Evolutionary conservation across 2,329 filamentous ascomycete species (phyloP).

Genomic region (Coccinonectria pachysandricola): DNA sequence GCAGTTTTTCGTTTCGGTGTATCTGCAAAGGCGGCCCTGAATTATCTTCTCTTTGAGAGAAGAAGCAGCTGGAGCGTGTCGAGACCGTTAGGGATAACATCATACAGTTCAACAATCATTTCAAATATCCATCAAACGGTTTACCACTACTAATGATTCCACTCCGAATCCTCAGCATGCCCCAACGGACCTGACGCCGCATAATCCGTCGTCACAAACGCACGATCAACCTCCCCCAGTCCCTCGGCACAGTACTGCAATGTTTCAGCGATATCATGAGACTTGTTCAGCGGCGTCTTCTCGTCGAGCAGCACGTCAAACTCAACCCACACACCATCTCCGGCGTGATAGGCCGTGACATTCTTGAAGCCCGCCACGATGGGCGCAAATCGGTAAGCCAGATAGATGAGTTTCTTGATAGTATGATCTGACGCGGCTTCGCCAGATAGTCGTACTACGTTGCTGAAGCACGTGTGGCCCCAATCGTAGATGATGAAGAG

Average conservation of each 20-base stretch:
- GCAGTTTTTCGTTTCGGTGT: no score
- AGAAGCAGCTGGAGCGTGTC: no score
- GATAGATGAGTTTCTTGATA: constrained; percentile 22
- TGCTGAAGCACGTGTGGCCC: constrained; percentile 39
- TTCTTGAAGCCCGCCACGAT: constrained; percentile 23
- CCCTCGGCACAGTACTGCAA: constrained; percentile 26
- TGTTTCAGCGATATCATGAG: constrained; percentile 25
- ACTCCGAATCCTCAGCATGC: constrained; percentile 19
- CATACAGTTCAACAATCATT: no score
- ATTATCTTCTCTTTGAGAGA: no score
- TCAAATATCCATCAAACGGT: no score
- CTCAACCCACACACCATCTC: constrained; percentile 25
- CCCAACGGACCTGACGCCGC: constrained; percentile 21
- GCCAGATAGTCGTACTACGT: constrained; percentile 21
- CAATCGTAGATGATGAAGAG: constrained; percentile 62
- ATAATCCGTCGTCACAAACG: constrained; percentile 26
- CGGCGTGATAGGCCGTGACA: constrained; percentile 24
- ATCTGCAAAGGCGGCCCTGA: no score
- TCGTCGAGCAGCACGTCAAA: constrained; percentile 23
- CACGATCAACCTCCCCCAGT: constrained; percentile 20
- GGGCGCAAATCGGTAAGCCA: constrained; percentile 24
- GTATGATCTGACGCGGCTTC: constrained; percentile 21
- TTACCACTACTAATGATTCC: constrained; percentile 17
- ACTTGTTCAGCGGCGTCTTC: constrained; percentile 20
- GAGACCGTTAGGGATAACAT: no score